These are phyloP conservation scores for Lichina pygmaea DNA, from an alignment of 495 filamentous ascomycete species.

Conservation along the genomic window DNA sequence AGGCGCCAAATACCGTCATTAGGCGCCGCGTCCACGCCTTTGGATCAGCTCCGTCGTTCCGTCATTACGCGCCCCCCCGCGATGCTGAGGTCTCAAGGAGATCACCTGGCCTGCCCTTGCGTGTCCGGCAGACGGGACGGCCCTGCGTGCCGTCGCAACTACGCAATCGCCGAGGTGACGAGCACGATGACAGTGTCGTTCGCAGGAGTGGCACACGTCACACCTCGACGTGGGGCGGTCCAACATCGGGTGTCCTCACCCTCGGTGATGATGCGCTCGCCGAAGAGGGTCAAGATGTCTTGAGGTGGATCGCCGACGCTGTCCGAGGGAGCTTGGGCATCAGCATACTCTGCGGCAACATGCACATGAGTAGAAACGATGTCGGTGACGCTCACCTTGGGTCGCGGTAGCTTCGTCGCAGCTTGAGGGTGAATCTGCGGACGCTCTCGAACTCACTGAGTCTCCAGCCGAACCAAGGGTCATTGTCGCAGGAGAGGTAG, in stretches of 20 bases:
- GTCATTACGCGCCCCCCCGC: too few species aligned
- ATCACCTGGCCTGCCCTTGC: too few species aligned
- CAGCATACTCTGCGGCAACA: background rate
- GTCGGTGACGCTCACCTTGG: background rate
- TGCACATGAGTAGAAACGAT: background rate
- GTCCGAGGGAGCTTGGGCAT: background rate
- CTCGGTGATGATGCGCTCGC: background rate
- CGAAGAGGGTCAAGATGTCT: background rate
- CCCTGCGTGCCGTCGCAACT: too few species aligned
- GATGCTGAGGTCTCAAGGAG: too few species aligned
- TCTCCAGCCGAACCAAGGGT: background rate
- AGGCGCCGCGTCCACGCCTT: too few species aligned
- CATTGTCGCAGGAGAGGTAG: background rate
- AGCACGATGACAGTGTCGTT: conserved; percentile 30
- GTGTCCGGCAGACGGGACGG: too few species aligned
- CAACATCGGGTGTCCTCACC: background rate
- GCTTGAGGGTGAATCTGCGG: background rate
- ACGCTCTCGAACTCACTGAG: background rate
- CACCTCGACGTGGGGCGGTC: background rate
- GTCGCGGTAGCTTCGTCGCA: background rate
- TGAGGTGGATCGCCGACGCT: background rate
- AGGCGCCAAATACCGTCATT: too few species aligned
- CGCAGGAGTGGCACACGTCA: background rate
- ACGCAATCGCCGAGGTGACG: conserved; percentile 19
- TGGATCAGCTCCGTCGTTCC: too few species aligned